Base-by-base conservation (phyloP, 768 basidiomycete species). In the Collybia nuda region DNA sequence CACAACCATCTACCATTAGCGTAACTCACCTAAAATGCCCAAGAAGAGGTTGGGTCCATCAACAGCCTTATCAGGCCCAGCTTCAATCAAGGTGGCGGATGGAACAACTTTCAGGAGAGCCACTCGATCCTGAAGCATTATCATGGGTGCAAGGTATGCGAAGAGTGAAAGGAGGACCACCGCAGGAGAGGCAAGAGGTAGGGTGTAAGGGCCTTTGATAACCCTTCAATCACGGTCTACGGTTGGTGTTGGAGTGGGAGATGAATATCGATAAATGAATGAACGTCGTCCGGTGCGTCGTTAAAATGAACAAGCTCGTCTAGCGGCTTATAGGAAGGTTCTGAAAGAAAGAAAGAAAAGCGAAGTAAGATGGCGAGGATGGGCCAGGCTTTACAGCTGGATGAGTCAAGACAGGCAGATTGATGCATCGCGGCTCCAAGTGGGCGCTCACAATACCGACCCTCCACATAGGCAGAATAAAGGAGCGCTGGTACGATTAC, bases 31-130 rank as follows among this genome's bases (percentile, higher is more conserved):
- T 38, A 91, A 66, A 9, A 79, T 61, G 18, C 90, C 90, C 39
- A 90, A 61, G 60, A 84, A 80, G 29, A 87, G 64, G 42, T 77
- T 84, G 2, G 90, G 85, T 6, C 89, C 89, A 63, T 90, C 88
- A 9, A 84, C 67, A 18, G 56, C 59, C 41, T 62, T 51, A 8
- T 64, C 56, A 1, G 67, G 57, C 11, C 55, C 62, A 36, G 68
- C 53, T 51, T 72, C 67, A 23, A 62, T 55, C 47, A 72, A 52
- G 0, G 59, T 55, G 6, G 75, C 67, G 2, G 84, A 83, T 9
- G 87, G 86, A 2, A 75, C 73, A 2, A 92, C 83, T 1, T 74
- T 79, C 40, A 90, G 69, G 29, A 92, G 73, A 5, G 86, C 74
- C 17, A 91, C 87, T 56, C 76, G 74, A 56, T 74, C 73, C 26